Evolutionary conservation across 106 monocot species (phyloP).

Genomic region (Dioscorea zingiberensis): DNA sequence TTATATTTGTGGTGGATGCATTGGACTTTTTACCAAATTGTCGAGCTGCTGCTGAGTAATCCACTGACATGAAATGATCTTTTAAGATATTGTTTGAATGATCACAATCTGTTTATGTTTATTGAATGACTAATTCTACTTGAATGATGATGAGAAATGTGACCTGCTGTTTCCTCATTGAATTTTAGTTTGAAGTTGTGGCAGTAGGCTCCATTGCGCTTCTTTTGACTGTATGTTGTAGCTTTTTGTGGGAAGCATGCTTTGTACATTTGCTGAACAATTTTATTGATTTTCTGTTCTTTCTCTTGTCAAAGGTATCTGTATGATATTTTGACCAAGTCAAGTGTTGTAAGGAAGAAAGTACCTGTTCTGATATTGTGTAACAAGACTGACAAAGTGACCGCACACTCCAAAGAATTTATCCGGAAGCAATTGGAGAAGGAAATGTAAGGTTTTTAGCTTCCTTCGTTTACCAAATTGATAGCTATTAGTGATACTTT

Average conservation of each 20-base stretch:
- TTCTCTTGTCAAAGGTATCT: conserved; percentile 55
- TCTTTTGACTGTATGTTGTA: background rate
- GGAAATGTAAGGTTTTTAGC: conserved; percentile 61
- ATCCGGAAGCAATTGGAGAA: conserved; percentile 96
- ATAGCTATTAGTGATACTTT: background rate
- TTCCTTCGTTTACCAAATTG: background rate
- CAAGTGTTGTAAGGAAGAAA: conserved; percentile 67
- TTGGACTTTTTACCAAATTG: conserved; percentile 89
- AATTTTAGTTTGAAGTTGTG: background rate
- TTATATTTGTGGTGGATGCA: conserved; percentile 93
- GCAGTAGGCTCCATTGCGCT: background rate
- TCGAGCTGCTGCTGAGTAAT: conserved; percentile 82
- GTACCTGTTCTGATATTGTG: conserved; percentile 75
- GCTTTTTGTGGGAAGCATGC: background rate
- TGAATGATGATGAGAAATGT: background rate
- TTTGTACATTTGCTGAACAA: background rate
- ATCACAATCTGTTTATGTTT: background rate
- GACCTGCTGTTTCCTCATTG: background rate
- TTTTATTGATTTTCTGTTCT: background rate
- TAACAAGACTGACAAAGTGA: conserved; percentile 95
- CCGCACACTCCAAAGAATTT: conserved; percentile 94
- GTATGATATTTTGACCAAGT: conserved; percentile 88
- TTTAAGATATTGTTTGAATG: background rate
- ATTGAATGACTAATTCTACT: background rate
- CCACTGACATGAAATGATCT: background rate